A percentile compares a stretch with the other conserved stretches of the same genome.
Conservation (phyloP, 768 basidiomycete genomes). For the Naganishia friedmannii region DNA sequence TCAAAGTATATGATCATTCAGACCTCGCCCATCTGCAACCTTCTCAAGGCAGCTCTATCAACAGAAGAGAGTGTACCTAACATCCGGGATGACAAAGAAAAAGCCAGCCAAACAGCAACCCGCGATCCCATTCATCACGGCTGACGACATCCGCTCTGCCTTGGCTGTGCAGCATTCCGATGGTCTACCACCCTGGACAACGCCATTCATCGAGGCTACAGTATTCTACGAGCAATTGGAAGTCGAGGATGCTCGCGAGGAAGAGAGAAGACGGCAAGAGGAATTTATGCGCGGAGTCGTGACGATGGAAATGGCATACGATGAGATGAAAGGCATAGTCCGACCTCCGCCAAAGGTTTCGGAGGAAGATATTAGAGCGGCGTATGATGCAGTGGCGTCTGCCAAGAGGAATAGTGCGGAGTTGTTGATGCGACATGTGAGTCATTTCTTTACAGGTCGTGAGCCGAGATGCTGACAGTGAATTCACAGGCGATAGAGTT, state of each 20-base stretch:
- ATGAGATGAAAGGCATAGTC: not conserved
- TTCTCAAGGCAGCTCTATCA: no score
- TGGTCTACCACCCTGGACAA: not conserved
- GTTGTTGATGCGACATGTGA: not conserved
- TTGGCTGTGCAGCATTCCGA: not conserved
- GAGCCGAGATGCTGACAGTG: not conserved
- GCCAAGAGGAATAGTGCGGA: not conserved
- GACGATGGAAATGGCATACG: no score
- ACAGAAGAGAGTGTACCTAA: no score
- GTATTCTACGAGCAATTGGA: not conserved
- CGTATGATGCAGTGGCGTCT: not conserved
- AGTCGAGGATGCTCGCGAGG: not conserved
- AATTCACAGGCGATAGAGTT: not conserved
- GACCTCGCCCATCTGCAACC: no score
- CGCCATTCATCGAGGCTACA: not conserved
- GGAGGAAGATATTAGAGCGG: not conserved
- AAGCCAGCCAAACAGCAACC: no score
- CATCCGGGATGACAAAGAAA: no score
- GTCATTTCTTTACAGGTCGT: not conserved
- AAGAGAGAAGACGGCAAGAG: not conserved
- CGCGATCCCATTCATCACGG: not conserved
- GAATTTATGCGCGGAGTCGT: no score
- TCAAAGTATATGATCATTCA: no score
- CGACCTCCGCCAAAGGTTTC: not conserved
- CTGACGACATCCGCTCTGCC: not conserved